Percentiles rank a stretch among this genome's conserved stretches.
Conservation (phyloP, 768 basidiomycete genomes). For the Auricularia sp. region DNA sequence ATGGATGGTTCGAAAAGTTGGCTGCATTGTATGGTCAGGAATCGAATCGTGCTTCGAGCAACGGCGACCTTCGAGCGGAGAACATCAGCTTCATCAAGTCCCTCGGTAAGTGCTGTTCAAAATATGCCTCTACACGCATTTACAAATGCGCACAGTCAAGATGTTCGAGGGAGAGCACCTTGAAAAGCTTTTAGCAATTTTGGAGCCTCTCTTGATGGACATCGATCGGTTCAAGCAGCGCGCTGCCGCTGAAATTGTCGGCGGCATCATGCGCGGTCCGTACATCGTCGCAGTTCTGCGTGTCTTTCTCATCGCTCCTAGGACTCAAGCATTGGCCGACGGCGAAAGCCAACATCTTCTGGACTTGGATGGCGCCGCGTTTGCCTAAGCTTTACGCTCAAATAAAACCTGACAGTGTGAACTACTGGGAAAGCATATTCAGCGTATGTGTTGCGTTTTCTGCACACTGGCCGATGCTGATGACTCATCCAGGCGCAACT, state of each 20-base stretch:
- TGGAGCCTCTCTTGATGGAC: slow-evolving; percentile 55
- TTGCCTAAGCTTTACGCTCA: slow-evolving; percentile 56
- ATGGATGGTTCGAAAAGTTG: slow-evolving; percentile 51
- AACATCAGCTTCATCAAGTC: slow-evolving; percentile 40
- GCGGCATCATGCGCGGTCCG: slow-evolving; percentile 65
- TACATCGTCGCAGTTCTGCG: background rate
- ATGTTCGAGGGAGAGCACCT: slow-evolving; percentile 46
- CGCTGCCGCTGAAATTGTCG: slow-evolving; percentile 63
- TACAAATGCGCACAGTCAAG: slow-evolving; percentile 41
- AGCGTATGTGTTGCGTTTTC: slow-evolving; percentile 27
- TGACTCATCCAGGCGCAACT: slow-evolving; percentile 30
- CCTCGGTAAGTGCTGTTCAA: slow-evolving; percentile 25
- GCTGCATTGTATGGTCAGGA: slow-evolving; percentile 72
- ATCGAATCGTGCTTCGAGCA: slow-evolving; percentile 41
- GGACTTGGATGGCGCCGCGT: slow-evolving; percentile 59
- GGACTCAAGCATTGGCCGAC: slow-evolving; percentile 81
- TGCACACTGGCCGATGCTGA: too few relatives aligned
- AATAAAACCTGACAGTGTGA: slow-evolving; percentile 77
- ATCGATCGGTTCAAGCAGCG: slow-evolving; percentile 78
- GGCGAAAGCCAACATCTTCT: slow-evolving; percentile 41
- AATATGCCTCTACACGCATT: slow-evolving; percentile 26
- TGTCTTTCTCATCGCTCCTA: slow-evolving; percentile 16
- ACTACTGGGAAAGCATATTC: slow-evolving; percentile 63
- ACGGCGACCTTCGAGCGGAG: slow-evolving; percentile 45
- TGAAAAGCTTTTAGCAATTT: slow-evolving; percentile 38